These are phyloP conservation scores for Ogataea kodamae DNA, from an alignment of 805 yeast genomes.

Conservation along the genomic window DNA sequence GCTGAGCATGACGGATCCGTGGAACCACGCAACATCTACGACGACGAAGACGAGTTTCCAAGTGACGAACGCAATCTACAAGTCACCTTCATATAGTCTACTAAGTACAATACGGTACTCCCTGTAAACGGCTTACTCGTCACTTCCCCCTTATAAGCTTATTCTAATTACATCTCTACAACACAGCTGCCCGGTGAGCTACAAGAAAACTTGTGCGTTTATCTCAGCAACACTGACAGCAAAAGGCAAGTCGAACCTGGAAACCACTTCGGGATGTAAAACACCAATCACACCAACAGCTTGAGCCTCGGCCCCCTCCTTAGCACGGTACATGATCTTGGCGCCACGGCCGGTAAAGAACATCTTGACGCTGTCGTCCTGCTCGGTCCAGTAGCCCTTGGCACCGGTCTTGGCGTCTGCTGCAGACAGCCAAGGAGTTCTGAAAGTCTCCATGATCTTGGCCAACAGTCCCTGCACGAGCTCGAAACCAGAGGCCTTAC, in stretches of 20 bases:
- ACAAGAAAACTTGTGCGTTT: conserved; percentile 83
- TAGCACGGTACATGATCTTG: conserved; percentile 67
- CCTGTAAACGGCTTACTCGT: too few relatives aligned
- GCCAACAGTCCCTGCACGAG: conserved; percentile 91
- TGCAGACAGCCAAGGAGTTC: conserved; percentile 67
- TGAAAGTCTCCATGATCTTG: conserved; percentile 92
- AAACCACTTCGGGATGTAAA: conserved; percentile 90
- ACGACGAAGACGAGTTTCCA: conserved; percentile 35
- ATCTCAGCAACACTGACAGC: conserved; percentile 92
- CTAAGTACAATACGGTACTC: too few relatives aligned
- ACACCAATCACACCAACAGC: conserved; percentile 87
- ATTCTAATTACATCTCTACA: too few relatives aligned
- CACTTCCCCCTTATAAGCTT: too few relatives aligned
- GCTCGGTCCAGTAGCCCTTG: conserved; percentile 87
- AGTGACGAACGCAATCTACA: conserved; percentile 30
- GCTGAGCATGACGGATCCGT: neutral
- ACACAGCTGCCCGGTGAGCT: too few relatives aligned
- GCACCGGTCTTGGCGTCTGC: conserved; percentile 47
- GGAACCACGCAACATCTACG: conserved; percentile 18
- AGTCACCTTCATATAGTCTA: conserved; percentile 27
- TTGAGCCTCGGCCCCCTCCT: conserved; percentile 52
- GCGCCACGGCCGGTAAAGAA: conserved; percentile 99
- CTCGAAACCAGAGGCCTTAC: conserved; percentile 94
- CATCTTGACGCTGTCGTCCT: conserved; percentile 61
- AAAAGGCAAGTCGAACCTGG: conserved; percentile 82